A percentile compares a stretch with the other conserved stretches of the same genome.
Evolutionary conservation across 2,329 filamentous ascomycete species (phyloP).

Genomic region (Xylariaceae sp.): DNA sequence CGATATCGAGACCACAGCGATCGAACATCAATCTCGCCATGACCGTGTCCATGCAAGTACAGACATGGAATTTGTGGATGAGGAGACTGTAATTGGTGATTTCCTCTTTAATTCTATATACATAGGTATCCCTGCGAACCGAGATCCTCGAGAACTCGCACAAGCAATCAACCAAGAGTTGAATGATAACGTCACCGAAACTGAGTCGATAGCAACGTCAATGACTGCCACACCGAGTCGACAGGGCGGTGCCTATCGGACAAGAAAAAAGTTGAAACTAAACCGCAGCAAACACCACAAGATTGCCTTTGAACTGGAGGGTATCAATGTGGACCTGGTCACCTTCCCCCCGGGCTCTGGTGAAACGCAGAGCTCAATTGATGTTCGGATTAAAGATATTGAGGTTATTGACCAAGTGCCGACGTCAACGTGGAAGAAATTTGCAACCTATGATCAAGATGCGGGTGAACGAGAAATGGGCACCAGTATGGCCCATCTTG

Average conservation of each 20-base stretch:
- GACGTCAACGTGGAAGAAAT: slow-evolving; percentile 97
- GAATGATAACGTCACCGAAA: slow-evolving; percentile 84
- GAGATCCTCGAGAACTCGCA: slow-evolving; percentile 80
- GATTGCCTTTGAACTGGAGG: slow-evolving; percentile 89
- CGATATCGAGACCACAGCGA: slow-evolving; percentile 80
- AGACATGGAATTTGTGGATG: slow-evolving; percentile 73
- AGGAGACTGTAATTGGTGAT: slow-evolving; percentile 87
- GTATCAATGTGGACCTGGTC: slow-evolving; percentile 80
- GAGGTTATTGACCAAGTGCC: slow-evolving; percentile 94
- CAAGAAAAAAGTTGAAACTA: slow-evolving; percentile 69
- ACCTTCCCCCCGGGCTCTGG: slow-evolving; percentile 75
- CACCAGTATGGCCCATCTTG: slow-evolving; percentile 86
- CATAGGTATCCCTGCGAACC: slow-evolving; percentile 86
- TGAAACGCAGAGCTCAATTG: slow-evolving; percentile 85
- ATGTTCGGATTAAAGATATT: slow-evolving; percentile 78
- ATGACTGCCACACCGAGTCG: slow-evolving; percentile 62
- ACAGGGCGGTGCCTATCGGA: slow-evolving; percentile 45
- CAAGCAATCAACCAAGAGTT: slow-evolving; percentile 86
- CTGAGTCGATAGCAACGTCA: slow-evolving; percentile 82
- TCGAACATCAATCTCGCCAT: slow-evolving; percentile 67
- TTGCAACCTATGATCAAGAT: slow-evolving; percentile 90
- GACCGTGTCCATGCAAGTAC: slow-evolving; percentile 58
- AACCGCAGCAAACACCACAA: slow-evolving; percentile 89
- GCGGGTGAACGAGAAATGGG: slow-evolving; percentile 84
- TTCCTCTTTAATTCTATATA: slow-evolving; percentile 99